phyloP scores from a whole-genome alignment of 768 basidiomycete genomes.

The Amanita inopinata region DNA sequence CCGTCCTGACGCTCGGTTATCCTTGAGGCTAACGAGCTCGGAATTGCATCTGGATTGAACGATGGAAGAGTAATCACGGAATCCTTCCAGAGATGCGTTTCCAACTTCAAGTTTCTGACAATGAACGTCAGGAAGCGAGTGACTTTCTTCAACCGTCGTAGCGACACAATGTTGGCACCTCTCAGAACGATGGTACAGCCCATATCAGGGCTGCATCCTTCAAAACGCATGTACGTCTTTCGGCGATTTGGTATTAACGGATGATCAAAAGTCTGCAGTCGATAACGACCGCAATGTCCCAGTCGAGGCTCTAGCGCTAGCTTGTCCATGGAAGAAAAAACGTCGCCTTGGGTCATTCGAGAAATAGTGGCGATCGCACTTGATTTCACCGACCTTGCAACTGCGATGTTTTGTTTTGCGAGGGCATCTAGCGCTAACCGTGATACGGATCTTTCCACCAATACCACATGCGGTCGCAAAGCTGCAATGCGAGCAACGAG shows the following conservation, averaged over 20 bases:
- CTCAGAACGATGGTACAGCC: constrained; percentile 91
- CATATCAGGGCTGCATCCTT: constrained; percentile 87
- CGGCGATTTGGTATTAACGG: constrained; percentile 85
- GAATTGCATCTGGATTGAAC: constrained; percentile 57
- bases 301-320: constrained; percentile 82
- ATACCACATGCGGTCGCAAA: constrained; percentile 81
- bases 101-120: constrained; percentile 87
- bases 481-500: constrained; percentile 86
- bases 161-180: constrained; percentile 73
- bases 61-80: constrained; percentile 68
- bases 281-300: constrained; percentile 79
- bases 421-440: constrained; percentile 84
- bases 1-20: constrained; percentile 9
- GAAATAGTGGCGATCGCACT: constrained; percentile 82
- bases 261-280: constrained; percentile 92
- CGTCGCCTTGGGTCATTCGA: constrained; percentile 91
- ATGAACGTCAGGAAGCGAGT: constrained; percentile 88
- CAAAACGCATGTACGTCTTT: constrained; percentile 97
- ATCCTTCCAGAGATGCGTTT: constrained; percentile 91
- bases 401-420: constrained; percentile 76
- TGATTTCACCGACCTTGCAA: constrained; percentile 82
- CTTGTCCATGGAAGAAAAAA: constrained; percentile 93
- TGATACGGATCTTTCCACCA: constrained; percentile 89
- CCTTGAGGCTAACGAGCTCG: constrained; percentile 26
- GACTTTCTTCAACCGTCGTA: constrained; percentile 84